Evolutionary conservation across 129 eudicot species (phyloP).

Genomic region (Escallonia herrerae): DNA sequence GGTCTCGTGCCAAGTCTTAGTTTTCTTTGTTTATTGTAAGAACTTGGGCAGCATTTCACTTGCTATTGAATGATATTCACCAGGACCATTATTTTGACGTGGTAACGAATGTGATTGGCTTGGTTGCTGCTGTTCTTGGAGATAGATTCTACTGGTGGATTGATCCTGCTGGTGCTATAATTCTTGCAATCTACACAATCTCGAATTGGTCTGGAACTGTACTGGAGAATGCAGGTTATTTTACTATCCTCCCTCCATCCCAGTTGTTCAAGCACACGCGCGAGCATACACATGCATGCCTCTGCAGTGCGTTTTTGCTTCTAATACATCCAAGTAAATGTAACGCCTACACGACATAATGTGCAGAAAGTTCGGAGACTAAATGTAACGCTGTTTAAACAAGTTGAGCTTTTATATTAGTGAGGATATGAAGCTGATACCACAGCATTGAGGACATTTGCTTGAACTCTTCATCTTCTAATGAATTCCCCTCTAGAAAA

Average conservation of each 20-base stretch:
- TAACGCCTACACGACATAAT: too few relatives aligned
- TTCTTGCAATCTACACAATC: constrained; percentile 63
- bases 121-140: constrained; percentile 69
- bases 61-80: not conserved
- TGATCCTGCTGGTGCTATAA: constrained; percentile 68
- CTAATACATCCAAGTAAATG: too few relatives aligned
- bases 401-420: too few relatives aligned
- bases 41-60: not conserved
- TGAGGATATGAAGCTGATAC: too few relatives aligned
- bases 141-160: constrained; percentile 74
- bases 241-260: not conserved
- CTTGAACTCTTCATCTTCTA: too few relatives aligned
- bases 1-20: constrained; percentile 21
- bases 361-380: too few relatives aligned
- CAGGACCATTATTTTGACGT: constrained; percentile 81
- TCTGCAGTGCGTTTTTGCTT: too few relatives aligned
- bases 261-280: too few relatives aligned
- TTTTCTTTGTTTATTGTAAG: too few relatives aligned
- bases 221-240: constrained; percentile 65
- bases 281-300: not conserved
- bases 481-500: too few relatives aligned
- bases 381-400: too few relatives aligned
- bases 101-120: constrained; percentile 66
- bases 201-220: constrained; percentile 74
- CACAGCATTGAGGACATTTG: too few relatives aligned